Conservation (phyloP, 2,329 filamentous ascomycete species). For the Myrmaecium sp. region DNA sequence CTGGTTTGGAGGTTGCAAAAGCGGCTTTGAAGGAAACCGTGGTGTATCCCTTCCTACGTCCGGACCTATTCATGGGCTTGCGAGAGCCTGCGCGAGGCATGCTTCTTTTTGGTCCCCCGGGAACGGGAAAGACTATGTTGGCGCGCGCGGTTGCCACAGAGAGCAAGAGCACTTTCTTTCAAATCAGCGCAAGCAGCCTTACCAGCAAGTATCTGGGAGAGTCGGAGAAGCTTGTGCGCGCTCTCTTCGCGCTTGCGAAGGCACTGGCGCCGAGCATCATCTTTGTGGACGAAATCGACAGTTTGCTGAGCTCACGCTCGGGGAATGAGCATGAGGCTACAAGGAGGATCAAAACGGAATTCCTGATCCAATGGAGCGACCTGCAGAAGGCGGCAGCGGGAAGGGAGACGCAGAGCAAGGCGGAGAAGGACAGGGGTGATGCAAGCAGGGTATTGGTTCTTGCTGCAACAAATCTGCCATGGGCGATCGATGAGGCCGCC, state of each 20-base stretch:
- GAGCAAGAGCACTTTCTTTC: constrained; percentile 89
- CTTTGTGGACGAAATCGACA: constrained; percentile 97
- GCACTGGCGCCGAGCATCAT: constrained; percentile 85
- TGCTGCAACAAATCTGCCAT: constrained; percentile 88
- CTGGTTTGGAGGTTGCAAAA: constrained; percentile 79
- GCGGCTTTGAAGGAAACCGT: constrained; percentile 86
- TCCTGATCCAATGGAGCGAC: constrained; percentile 94
- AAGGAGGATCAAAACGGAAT: constrained; percentile 89
- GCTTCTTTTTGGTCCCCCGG: constrained; percentile 88
- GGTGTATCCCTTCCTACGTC: constrained; percentile 88
- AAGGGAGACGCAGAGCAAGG: constrained; percentile 49
- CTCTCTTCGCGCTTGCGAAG: constrained; percentile 80
- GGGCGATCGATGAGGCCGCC: constrained; percentile 95
- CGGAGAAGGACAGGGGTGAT: constrained; percentile 57
- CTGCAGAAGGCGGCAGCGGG: constrained; percentile 83
- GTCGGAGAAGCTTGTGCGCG: constrained; percentile 87
- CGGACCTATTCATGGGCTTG: constrained; percentile 88
- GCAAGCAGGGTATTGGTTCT: constrained; percentile 79
- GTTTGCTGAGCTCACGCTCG: constrained; percentile 67
- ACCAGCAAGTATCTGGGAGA: constrained; percentile 95
- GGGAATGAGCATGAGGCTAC: constrained; percentile 88
- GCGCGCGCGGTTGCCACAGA: constrained; percentile 90
- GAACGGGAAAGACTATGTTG: constrained; percentile 98
- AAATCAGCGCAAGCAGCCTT: constrained; percentile 83
- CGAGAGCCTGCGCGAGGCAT: constrained; percentile 89